Conservation (phyloP, 306 rosid genomes). For the Quercus parvula region DNA sequence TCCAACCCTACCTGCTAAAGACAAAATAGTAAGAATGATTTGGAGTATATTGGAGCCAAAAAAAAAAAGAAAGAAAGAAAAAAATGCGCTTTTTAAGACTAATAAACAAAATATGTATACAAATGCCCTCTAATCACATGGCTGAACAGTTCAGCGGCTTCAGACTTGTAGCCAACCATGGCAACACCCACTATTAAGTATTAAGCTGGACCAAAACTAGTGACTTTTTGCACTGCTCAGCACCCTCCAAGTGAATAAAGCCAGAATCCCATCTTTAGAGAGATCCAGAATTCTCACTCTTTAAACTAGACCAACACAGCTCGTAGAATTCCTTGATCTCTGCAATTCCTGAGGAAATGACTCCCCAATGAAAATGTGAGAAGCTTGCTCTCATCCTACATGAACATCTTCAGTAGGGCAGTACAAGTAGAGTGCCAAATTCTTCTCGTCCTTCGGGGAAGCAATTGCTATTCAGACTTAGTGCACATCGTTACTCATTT, state of each 20-base stretch:
- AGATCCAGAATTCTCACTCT: not conserved
- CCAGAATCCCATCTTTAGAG: not conserved
- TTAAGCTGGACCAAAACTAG: not conserved
- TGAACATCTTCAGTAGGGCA: not conserved
- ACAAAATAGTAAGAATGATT: too few species aligned
- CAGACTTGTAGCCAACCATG: not conserved
- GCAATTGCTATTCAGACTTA: constrained; percentile 1
- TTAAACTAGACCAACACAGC: not conserved
- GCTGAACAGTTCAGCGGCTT: not conserved
- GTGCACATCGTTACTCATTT: not conserved
- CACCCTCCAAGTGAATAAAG: not conserved
- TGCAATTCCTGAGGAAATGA: constrained; percentile 5
- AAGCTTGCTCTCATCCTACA: not conserved
- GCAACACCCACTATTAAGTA: not conserved
- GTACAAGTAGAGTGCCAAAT: constrained; percentile 2
- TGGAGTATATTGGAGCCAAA: too few species aligned
- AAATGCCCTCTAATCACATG: not conserved
- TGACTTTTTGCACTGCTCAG: not conserved
- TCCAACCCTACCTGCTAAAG: too few species aligned
- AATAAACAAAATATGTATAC: not conserved
- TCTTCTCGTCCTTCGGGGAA: not conserved
- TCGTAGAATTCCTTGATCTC: not conserved
- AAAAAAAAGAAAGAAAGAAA: too few species aligned
- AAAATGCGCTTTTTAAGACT: not conserved
- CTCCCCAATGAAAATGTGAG: not conserved